A percentile compares a stretch with the other conserved stretches of the same genome.
These are phyloP conservation scores for Aspergillus uvarum DNA, from an alignment of 2,329 filamentous ascomycete genomes.

Conservation along the genomic window DNA sequence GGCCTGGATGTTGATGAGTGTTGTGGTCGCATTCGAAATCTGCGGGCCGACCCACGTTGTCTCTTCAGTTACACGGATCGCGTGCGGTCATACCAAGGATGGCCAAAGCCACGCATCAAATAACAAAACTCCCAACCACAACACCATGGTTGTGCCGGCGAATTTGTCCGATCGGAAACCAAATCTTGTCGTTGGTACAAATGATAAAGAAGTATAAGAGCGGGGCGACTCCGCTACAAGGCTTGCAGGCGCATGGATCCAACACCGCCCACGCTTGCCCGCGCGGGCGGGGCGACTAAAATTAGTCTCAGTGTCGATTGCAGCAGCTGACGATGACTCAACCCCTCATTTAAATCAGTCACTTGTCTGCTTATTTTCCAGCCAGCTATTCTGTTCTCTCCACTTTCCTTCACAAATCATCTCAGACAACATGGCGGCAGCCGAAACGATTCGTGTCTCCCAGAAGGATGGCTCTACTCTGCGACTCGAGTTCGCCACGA, in stretches of 20 bases:
- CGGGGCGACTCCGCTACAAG: neutral
- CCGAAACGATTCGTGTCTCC: neutral
- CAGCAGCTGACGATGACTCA: neutral
- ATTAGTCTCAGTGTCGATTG: neutral
- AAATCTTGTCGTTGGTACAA: neutral
- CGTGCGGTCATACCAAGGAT: neutral
- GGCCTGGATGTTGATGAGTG: neutral
- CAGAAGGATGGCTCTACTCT: neutral
- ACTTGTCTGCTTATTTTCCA: neutral
- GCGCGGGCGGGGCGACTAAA: neutral
- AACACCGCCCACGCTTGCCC: neutral
- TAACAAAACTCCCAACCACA: neutral
- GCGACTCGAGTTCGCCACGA: slow-evolving; percentile 17
- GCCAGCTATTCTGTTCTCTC: neutral
- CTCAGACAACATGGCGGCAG: neutral
- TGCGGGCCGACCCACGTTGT: neutral
- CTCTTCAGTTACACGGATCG: neutral
- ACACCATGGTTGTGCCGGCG: neutral
- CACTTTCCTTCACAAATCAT: neutral
- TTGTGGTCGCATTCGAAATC: neutral
- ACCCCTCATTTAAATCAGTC: neutral
- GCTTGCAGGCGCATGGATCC: neutral
- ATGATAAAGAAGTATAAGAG: neutral
- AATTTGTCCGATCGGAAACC: neutral
- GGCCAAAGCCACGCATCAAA: neutral